Conservation (phyloP, 1,284 basidiomycete species). For the Athelia sp. region DNA sequence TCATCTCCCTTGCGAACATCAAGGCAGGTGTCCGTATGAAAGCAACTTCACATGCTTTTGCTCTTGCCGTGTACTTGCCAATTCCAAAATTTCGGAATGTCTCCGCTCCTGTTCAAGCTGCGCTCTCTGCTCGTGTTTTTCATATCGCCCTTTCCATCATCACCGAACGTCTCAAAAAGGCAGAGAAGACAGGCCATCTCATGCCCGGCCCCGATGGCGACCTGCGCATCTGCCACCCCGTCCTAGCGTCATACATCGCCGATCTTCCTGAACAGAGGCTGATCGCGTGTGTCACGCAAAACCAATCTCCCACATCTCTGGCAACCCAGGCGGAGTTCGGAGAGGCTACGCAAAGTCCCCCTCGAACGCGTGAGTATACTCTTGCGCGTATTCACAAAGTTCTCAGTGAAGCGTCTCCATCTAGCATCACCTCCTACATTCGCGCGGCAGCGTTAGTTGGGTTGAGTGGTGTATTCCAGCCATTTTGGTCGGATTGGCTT, state of each 20-base stretch:
- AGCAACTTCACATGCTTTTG: conserved; percentile 20
- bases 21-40: conserved; percentile 24
- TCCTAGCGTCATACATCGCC: conserved; percentile 1
- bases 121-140: conserved; percentile 5
- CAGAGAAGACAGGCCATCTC: background rate
- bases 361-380: background rate
- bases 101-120: background rate
- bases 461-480: background rate
- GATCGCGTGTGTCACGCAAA: background rate
- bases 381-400: background rate
- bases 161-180: background rate
- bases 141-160: conserved; percentile 6
- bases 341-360: background rate
- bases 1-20: conserved; percentile 29
- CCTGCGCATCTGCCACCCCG: conserved; percentile 1
- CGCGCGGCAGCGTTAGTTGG: background rate
- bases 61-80: conserved; percentile 25
- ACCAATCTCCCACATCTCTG: background rate
- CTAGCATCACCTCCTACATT: background rate
- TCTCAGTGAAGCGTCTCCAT: background rate
- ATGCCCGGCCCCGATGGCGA: conserved; percentile 5
- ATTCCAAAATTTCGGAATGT: conserved; percentile 20
- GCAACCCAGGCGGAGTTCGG: background rate
- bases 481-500: background rate
- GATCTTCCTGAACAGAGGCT: conserved; percentile 7